These are phyloP conservation scores for Diatrype stigma DNA, from an alignment of 2,329 filamentous ascomycete genomes.

Conservation along the genomic window DNA sequence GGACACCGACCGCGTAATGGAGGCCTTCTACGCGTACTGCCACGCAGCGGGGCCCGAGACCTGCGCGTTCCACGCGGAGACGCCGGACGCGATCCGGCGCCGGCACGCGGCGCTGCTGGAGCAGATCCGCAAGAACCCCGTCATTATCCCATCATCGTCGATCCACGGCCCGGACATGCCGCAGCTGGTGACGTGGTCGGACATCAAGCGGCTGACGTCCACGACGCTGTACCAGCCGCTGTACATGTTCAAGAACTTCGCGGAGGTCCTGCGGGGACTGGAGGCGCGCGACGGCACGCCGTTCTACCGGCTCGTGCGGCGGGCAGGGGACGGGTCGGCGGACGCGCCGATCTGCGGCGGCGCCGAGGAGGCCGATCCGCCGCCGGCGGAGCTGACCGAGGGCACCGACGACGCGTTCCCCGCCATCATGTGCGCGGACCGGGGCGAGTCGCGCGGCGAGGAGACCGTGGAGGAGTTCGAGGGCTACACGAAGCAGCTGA, in stretches of 20 bases:
- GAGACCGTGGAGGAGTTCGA: conserved; percentile 31
- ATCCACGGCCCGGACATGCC: conserved; percentile 37
- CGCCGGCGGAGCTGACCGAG: conserved; percentile 27
- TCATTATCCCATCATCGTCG: conserved; percentile 35
- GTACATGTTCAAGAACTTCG: conserved; percentile 36
- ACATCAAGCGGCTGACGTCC: conserved; percentile 39
- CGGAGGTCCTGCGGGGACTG: conserved; percentile 38
- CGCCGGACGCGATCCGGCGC: conserved; percentile 33
- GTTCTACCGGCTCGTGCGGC: conserved; percentile 33
- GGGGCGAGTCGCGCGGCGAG: conserved; percentile 21
- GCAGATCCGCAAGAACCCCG: conserved; percentile 36
- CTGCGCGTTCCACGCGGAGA: conserved; percentile 40
- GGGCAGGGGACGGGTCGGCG: conserved; percentile 4
- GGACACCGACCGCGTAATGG: conserved; percentile 52
- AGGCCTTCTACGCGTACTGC: conserved; percentile 51
- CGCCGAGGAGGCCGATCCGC: conserved; percentile 25
- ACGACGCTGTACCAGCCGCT: conserved; percentile 42
- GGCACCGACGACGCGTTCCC: conserved; percentile 39
- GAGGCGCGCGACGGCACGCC: conserved; percentile 40
- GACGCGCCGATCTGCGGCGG: conserved; percentile 22
- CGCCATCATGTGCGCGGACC: conserved; percentile 44
- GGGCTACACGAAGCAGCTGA: conserved; percentile 29
- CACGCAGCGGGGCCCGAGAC: conserved; percentile 43
- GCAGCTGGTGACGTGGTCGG: conserved; percentile 46
- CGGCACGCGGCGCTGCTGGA: conserved; percentile 37